Evolutionary conservation across 2,329 filamentous ascomycete genomes (phyloP).

Genomic region (Aspergillus tanneri): DNA sequence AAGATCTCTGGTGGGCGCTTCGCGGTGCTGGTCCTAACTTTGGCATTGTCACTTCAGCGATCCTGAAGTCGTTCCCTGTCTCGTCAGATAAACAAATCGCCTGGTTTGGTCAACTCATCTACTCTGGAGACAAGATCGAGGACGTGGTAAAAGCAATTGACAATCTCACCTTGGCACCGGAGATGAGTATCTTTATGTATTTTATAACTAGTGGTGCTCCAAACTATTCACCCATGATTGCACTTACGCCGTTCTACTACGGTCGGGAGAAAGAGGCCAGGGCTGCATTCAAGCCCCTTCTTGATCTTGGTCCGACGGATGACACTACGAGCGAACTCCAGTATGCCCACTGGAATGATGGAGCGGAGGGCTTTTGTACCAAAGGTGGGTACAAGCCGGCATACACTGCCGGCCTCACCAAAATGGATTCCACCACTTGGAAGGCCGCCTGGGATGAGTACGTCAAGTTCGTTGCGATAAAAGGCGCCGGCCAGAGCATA

Average conservation of each 20-base stretch:
- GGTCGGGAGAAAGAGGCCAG: conserved; percentile 1
- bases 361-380: neutral
- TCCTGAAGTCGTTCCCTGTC: conserved; percentile 3
- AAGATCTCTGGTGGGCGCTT: conserved; percentile 10
- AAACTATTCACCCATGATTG: neutral
- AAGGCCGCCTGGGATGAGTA: conserved; percentile 3
- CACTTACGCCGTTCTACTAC: conserved; percentile 3
- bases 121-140: conserved; percentile 1
- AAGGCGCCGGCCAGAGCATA: neutral
- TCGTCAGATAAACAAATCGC: neutral
- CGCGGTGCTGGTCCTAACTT: conserved; percentile 10
- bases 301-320: neutral
- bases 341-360: conserved; percentile 8
- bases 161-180: neutral
- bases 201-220: conserved; percentile 1
- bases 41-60: conserved; percentile 8
- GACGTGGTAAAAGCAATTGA: neutral
- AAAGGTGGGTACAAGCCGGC: neutral
- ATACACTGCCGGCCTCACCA: conserved; percentile 1
- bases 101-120: conserved; percentile 3
- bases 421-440: conserved; percentile 3
- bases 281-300: conserved; percentile 2
- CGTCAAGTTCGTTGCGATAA: neutral
- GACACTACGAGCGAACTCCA: conserved; percentile 1
- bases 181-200: conserved; percentile 1